These are phyloP conservation scores for Termitomyces sp. DNA, from an alignment of 768 basidiomycete species.

Conservation along the genomic window DNA sequence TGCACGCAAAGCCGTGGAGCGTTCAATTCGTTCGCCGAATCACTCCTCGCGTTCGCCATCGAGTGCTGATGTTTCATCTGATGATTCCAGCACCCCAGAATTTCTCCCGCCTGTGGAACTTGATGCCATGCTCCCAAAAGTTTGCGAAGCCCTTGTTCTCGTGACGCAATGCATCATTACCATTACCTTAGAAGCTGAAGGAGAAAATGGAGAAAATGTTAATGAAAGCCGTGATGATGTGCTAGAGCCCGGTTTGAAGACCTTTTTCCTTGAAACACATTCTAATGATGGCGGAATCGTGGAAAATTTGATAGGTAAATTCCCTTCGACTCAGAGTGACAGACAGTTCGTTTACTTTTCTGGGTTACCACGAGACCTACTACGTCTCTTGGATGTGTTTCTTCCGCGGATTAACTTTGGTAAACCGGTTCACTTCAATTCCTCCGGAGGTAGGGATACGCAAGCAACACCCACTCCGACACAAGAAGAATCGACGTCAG, in stretches of 20 bases:
- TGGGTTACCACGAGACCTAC: constrained; percentile 47
- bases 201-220: constrained; percentile 24
- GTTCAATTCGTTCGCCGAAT: constrained; percentile 33
- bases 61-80: neutral
- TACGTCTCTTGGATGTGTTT: constrained; percentile 74
- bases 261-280: constrained; percentile 40
- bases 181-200: constrained; percentile 52
- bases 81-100: neutral
- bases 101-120: constrained; percentile 33
- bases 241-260: constrained; percentile 29
- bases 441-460: constrained; percentile 18
- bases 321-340: neutral
- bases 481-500: constrained; percentile 26
- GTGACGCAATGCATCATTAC: constrained; percentile 73
- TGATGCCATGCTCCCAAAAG: constrained; percentile 72
- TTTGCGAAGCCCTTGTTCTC: constrained; percentile 77
- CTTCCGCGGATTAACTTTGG: constrained; percentile 84
- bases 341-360: constrained; percentile 11
- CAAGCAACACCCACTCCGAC: constrained; percentile 16
- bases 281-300: constrained; percentile 43
- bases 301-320: constrained; percentile 54
- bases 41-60: constrained; percentile 3
- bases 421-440: constrained; percentile 40
- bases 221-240: constrained; percentile 15
- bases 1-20: constrained; percentile 47